A percentile compares a stretch with the other conserved stretches of the same genome.
Evolutionary conservation across 2,329 filamentous ascomycete genomes (phyloP).

Genomic region (Colletotrichum godetiae): DNA sequence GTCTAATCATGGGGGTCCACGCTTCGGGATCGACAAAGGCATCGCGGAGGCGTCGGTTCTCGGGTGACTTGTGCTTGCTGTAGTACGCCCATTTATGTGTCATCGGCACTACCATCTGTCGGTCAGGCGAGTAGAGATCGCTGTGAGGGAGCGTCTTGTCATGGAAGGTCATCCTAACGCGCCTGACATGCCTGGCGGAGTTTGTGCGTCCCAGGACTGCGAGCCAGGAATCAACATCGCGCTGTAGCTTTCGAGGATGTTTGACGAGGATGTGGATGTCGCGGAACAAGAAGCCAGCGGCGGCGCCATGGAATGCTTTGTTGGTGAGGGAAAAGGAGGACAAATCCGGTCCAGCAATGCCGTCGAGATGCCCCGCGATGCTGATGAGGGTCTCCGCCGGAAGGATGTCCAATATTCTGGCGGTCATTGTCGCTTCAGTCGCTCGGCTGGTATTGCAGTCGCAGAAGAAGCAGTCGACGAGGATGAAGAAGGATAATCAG

Average conservation of each 20-base stretch:
- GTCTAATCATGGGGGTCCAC: slow-evolving; percentile 3
- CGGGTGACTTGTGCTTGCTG: not conserved
- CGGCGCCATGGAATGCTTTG: not conserved
- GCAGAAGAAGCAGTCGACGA: not conserved
- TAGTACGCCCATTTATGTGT: not conserved
- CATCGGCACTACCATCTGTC: not conserved
- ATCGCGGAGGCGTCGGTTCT: slow-evolving; percentile 7
- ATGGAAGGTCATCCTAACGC: not conserved
- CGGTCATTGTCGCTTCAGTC: not conserved
- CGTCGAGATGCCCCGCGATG: slow-evolving; percentile 7
- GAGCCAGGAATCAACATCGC: slow-evolving; percentile 7
- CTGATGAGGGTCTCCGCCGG: slow-evolving; percentile 12
- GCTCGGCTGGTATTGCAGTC: not conserved
- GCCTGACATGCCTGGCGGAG: slow-evolving; percentile 2
- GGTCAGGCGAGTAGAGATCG: slow-evolving; percentile 5
- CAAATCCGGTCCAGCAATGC: not conserved
- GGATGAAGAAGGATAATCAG: not conserved
- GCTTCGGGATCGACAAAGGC: not conserved
- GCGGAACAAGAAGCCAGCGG: slow-evolving; percentile 2
- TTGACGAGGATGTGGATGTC: not conserved
- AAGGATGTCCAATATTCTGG: not conserved
- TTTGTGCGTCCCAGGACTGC: not conserved
- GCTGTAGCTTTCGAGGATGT: not conserved
- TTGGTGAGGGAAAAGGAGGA: slow-evolving; percentile 1
- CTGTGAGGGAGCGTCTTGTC: slow-evolving; percentile 7